A percentile compares a stretch with the other conserved stretches of the same genome.
phyloP scores from a whole-genome alignment of 805 yeast species.

The Yarrowia deformans region DNA sequence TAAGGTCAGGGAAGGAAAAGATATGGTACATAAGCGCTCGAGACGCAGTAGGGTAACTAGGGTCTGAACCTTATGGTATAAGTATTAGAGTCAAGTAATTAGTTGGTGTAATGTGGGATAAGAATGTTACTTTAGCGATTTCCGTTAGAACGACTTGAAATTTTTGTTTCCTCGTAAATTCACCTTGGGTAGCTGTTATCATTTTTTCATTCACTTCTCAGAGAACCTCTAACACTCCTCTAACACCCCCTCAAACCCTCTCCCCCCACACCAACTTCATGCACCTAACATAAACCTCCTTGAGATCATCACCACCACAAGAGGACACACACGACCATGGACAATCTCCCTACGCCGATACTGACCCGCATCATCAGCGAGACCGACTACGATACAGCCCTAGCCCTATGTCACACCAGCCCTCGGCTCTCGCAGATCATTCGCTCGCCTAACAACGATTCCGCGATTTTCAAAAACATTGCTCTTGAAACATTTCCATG shows the following conservation, averaged over 20 bases:
- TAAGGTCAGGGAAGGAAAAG: neutral
- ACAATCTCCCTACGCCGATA: conserved; percentile 7
- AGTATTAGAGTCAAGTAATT: too few relatives aligned
- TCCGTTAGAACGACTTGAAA: too few relatives aligned
- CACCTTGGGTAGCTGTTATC: too few relatives aligned
- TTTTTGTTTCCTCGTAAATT: too few relatives aligned
- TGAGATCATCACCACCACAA: conserved; percentile 1
- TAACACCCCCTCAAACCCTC: neutral
- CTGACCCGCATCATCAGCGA: conserved; percentile 8
- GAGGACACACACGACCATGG: neutral
- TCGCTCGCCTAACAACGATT: conserved; percentile 22
- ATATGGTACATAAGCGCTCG: neutral
- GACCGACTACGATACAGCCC: conserved; percentile 27
- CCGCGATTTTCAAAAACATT: conserved; percentile 24
- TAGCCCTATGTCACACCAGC: conserved; percentile 5
- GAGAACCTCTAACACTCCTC: too few relatives aligned
- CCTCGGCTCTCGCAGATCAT: neutral
- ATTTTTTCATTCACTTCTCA: too few relatives aligned
- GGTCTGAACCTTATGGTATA: neutral
- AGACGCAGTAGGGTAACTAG: conserved; percentile 3
- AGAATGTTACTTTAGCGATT: too few relatives aligned
- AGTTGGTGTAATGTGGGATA: too few relatives aligned
- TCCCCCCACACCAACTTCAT: neutral
- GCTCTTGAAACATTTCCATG: conserved; percentile 11
- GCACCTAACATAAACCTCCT: conserved; percentile 20